Evolutionary conservation across 495 filamentous ascomycete genomes (phyloP).

Genomic region (Xylaria intraflava): DNA sequence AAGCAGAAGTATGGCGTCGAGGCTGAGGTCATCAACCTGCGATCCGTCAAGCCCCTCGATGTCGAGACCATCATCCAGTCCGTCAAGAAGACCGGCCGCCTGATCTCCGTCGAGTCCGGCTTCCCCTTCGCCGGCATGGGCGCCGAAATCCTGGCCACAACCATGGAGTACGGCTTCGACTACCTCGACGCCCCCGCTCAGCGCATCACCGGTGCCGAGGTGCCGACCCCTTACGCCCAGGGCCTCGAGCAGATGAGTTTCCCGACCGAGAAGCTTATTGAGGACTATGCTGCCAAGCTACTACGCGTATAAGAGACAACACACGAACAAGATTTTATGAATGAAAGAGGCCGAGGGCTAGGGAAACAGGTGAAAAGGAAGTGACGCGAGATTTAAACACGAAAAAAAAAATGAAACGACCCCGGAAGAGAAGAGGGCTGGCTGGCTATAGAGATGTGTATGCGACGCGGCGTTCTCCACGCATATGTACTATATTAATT

Average conservation of each 20-base stretch:
- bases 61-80: constrained; percentile 91
- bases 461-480: constrained; percentile 12
- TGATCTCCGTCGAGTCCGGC: constrained; percentile 90
- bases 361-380: neutral
- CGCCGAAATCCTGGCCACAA: constrained; percentile 84
- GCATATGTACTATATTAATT: constrained; percentile 12
- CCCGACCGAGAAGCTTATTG: constrained; percentile 79
- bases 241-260: constrained; percentile 88
- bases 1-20: constrained; percentile 97
- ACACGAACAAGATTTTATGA: neutral
- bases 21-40: constrained; percentile 94
- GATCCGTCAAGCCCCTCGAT: constrained; percentile 93
- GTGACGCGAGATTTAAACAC: neutral
- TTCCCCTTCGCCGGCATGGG: constrained; percentile 91
- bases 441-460: constrained; percentile 11
- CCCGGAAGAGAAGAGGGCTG: neutral
- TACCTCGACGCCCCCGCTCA: constrained; percentile 90
- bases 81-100: constrained; percentile 93
- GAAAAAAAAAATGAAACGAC: neutral
- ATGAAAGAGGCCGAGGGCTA: neutral
- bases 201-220: constrained; percentile 90
- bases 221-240: constrained; percentile 86
- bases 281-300: constrained; percentile 74
- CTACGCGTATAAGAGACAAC: constrained; percentile 56
- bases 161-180: constrained; percentile 98